Percentiles rank a stretch among this genome's conserved stretches.
These are phyloP conservation scores for Ormosia semicastrata DNA, from an alignment of 306 rosid species.

Conservation along the genomic window DNA sequence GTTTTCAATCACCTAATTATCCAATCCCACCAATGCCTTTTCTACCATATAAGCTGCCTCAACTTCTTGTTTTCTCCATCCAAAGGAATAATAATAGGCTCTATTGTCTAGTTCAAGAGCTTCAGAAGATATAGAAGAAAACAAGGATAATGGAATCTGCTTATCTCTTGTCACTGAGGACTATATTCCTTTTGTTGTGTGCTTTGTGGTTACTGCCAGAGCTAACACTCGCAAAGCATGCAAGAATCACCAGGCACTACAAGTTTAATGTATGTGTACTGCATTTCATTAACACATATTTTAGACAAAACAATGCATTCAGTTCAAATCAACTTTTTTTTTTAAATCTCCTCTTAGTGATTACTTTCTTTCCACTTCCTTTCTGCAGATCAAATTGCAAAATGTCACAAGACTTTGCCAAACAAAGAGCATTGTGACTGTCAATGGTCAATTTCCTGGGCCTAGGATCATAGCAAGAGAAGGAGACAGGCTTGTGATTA, in stretches of 20 bases:
- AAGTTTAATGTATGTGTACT: constrained; percentile 35
- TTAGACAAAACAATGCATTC: neutral
- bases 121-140: neutral
- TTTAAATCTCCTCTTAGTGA: no score
- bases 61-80: constrained; percentile 26
- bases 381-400: constrained; percentile 42
- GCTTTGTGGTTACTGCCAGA: constrained; percentile 27
- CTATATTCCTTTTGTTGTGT: constrained; percentile 14
- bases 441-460: constrained; percentile 53
- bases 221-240: constrained; percentile 28
- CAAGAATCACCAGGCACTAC: constrained; percentile 44
- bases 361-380: neutral
- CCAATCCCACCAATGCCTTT: constrained; percentile 4
- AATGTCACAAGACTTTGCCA: constrained; percentile 52
- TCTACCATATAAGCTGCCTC: constrained; percentile 13
- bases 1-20: constrained; percentile 44
- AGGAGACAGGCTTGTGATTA: constrained; percentile 52
- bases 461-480: constrained; percentile 55
- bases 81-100: neutral
- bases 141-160: constrained; percentile 25
- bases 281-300: neutral
- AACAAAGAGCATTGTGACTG: constrained; percentile 53
- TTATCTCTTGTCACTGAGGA: neutral
- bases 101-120: neutral
- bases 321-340: no score